Base-by-base conservation (phyloP, 768 basidiomycete species). In the Termitomyces sp. region DNA sequence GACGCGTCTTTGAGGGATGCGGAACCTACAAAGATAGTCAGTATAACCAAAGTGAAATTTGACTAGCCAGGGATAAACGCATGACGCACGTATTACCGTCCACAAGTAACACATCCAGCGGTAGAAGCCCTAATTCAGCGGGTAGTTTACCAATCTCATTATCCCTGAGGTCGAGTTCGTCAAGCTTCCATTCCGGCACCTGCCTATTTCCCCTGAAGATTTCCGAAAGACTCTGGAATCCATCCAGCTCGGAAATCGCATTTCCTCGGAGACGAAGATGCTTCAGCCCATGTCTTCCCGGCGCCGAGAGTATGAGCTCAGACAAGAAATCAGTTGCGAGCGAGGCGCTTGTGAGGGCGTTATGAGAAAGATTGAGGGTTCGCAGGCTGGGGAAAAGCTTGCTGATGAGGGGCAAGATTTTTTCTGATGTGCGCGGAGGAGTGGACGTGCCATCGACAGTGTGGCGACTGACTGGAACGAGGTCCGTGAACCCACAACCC, bases 151-250 rank as follows among this genome's bases (percentile, higher is more conserved):
- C 78, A 54, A 94, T 82, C 64, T 89, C 88, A 60, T 93, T 93
- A 64, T 94, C 89, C 61, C 91, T 72, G 63, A 94, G 60, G 70
- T 94, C 91, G 28, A 94, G 68, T 65, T 93, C 91, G 63, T 93
- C 90, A 42, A 93, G 73, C 64, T 81, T 85, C 89, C 89, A 93
- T 55, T 73, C 79, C 0, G 81, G 74, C 1, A 85, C 78, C 21
- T 80, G 75, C 53, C 85, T 73, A 60, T 88, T 78, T 9, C 84
- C 83, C 60, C 79, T 86, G 69, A 91, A 91, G 41, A 75, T 68
- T 60, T 79, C 75, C n/a, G 89, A 83, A 12, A 89, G 57, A 5
- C 69, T 76, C 55, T 77, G 72, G 63, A 93, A 81, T 0, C 86
- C 87, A 23, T 83, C 79, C 6, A 93, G 71, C 37, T 79, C 77